Evolutionary conservation across 208 protist species (phyloP).

Genomic region (Leishmania gerbilli): DNA sequence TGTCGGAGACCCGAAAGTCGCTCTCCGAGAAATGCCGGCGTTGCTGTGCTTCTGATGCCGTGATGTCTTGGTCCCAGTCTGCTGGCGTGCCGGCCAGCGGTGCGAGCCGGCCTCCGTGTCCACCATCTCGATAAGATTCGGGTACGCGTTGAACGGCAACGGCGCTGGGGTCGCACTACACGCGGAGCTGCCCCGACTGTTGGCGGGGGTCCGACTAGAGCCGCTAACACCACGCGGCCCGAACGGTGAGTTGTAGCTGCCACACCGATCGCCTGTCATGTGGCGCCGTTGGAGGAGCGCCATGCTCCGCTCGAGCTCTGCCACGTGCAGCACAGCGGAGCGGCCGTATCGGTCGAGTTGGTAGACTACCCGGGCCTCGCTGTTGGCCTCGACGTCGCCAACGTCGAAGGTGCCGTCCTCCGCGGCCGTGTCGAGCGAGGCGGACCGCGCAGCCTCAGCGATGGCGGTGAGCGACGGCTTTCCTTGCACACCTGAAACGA

Average conservation of each 20-base stretch:
- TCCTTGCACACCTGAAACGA: background rate
- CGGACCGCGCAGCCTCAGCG: background rate
- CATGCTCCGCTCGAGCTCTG: slow-evolving; percentile 57
- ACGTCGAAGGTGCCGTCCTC: slow-evolving; percentile 54
- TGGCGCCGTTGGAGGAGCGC: slow-evolving; percentile 22
- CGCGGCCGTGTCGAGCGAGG: background rate
- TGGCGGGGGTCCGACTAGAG: background rate
- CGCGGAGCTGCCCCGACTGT: slow-evolving; percentile 16
- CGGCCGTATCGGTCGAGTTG: slow-evolving; percentile 68
- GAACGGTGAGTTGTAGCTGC: background rate
- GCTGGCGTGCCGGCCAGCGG: background rate
- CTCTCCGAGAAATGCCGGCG: background rate
- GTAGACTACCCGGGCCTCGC: slow-evolving; percentile 63
- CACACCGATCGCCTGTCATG: background rate
- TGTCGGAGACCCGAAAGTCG: background rate
- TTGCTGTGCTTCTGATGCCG: background rate
- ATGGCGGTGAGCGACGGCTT: background rate
- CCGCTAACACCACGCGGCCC: background rate
- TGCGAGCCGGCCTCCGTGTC: background rate
- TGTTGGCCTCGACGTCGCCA: slow-evolving; percentile 73
- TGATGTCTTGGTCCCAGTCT: background rate
- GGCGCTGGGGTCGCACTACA: background rate
- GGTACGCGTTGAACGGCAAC: background rate
- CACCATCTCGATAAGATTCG: background rate
- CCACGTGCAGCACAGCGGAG: slow-evolving; percentile 58